Base-by-base conservation (phyloP, 129 eudicot species). In the Flaveria ramosissima region DNA sequence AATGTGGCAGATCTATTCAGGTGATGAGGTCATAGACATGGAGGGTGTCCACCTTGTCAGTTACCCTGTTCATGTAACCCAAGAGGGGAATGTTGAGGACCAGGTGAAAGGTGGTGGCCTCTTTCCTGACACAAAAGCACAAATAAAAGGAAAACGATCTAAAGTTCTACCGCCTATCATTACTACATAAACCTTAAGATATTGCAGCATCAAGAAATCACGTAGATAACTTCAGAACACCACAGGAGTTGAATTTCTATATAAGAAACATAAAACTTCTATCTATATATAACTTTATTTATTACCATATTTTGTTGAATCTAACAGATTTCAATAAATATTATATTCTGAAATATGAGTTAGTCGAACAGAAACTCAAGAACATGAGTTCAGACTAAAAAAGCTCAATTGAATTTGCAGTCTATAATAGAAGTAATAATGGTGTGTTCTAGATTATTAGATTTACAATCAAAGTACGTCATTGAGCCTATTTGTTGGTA, bases 41-140 rank as follows among this genome's bases (percentile, higher is more conserved):
- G 81, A 81, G 73, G 97, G 99, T 9, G 88, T 91, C n/a, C 99
- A 94, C 82, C 69, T 94, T 24, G 86, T 85, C 11, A 60, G 83
- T 81, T 91, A 94, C 79, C 99, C 99, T 6, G 78, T 91, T 59
- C 73, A 47, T 63, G 84, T 94, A 55, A 87, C 83, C n/a, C 61
- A 62, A n/a, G 85, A 80, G 27, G 99, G 99, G 41, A 60, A 27
- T 5, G 75, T 91, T 15, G 85, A 84, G 75, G 96, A 93, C 72
- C 78, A 77, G 45, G 83, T 32, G 53, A 85, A 80, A 4, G 48
- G 70, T 13, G 73, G 45, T 60, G 87, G 86, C 10, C 27, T 72
- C 77, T 94, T 94, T 70, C 99, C 97, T 0, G 97, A 94, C 77
- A 91, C 98, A 10, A 82, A 84, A 80, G 83, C 94, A 55, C 87